Conservation (phyloP, 2,329 filamentous ascomycete genomes). For the Sphaerulina vaccinii region DNA sequence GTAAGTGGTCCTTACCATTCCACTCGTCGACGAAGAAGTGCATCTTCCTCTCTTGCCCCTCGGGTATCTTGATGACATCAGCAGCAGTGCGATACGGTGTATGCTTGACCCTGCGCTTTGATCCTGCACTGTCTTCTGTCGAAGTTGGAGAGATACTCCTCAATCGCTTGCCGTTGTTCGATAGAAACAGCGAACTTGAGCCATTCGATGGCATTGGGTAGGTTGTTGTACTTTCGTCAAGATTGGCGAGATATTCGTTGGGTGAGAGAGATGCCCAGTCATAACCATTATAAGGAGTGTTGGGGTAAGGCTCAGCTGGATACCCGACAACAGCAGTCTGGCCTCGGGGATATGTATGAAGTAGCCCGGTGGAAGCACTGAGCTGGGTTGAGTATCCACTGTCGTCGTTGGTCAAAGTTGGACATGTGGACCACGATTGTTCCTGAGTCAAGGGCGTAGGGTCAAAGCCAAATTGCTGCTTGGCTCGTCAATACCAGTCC, state of each 20-base stretch:
- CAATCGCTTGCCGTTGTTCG: background rate
- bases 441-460: background rate
- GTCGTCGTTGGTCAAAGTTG: background rate
- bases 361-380: background rate
- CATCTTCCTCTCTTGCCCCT: background rate
- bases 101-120: background rate
- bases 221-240: background rate
- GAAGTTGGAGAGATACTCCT: background rate
- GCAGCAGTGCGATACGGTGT: background rate
- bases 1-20: background rate
- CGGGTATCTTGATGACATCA: background rate
- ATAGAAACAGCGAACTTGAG: background rate
- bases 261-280: background rate
- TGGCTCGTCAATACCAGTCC: background rate
- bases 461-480: background rate
- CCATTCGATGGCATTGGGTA: background rate
- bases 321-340: background rate
- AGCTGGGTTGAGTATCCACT: background rate
- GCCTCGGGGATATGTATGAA: background rate
- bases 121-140: background rate
- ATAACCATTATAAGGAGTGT: background rate
- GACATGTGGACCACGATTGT: background rate
- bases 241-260: background rate
- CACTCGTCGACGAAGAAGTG: background rate
- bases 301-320: background rate